Base-by-base conservation (phyloP, 495 filamentous ascomycete genomes). In the Patellaria atrata region DNA sequence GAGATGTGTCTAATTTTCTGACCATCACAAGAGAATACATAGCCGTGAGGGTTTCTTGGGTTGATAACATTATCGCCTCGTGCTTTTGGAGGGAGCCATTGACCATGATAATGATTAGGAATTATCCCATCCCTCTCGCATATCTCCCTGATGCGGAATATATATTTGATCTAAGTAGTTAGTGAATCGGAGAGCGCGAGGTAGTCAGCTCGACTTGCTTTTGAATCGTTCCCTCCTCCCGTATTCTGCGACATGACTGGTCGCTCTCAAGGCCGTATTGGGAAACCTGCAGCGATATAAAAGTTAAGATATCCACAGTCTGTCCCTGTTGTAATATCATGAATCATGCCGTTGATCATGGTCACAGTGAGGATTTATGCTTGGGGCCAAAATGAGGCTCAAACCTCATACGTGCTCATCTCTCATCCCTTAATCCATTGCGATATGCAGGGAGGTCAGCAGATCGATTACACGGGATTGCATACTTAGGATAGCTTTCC, bases 141-240 rank as follows among this genome's bases (percentile, higher is more conserved):
- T n/a, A 47, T 47, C 30, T 47, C 44, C 23, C 43, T 39, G 35
- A 47, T 47, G 13, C 19, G 3, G 30, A 47, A 47, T 4, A 47
- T 1, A 24, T 24, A 47, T 4, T 14, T 20, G 3, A 39, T 38
- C 44, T 47, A 8, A 26, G 8, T 8, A 12, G 23, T 26, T 8
- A 12, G 23, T 26, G 8, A 8, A 8, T 26, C 12, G 8, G 12
- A 12, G 8, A 26, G 8, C 23, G 12, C 23, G 23, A 26, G 8
- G 8, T 26, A 26, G 12, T 26, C 23, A 12, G 12, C 8, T 12
- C 12, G 23, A 8, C 8, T 13, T 22, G 7, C 3, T 18, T 22
- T 32, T 41, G 12, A 45, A 23, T 7, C 9, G 13, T 22, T 12
- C 10, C 28, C 17, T n/a, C n/a, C n/a, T n/a, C n/a, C n/a, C 17